phyloP scores from a whole-genome alignment of 148 eudicot genomes.

The Heliamphora exappendiculata region DNA sequence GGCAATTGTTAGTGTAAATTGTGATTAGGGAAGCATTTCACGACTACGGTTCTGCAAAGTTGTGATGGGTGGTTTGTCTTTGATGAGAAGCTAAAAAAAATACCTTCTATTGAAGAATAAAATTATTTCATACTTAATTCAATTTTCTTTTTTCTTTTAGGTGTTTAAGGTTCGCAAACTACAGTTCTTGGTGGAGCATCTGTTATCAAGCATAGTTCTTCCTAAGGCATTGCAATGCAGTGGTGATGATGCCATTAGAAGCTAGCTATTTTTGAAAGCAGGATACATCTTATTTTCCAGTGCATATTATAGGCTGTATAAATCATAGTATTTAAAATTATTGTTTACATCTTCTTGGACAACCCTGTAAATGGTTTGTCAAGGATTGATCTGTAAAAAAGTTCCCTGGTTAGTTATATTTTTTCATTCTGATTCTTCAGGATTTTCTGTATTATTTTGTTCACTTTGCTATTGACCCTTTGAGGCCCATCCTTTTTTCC shows the following conservation, averaged over 20 bases:
- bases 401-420: background rate
- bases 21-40: constrained; percentile 2
- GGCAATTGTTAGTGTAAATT: background rate
- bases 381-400: background rate
- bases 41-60: background rate
- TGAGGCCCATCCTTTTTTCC: too few species aligned
- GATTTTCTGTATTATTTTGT: background rate
- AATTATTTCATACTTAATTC: background rate
- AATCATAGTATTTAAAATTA: too few species aligned
- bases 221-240: background rate
- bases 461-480: too few species aligned
- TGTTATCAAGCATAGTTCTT: background rate
- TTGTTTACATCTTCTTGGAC: background rate
- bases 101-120: background rate
- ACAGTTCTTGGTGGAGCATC: background rate
- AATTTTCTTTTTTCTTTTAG: background rate
- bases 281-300: too few species aligned
- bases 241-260: constrained; percentile 3
- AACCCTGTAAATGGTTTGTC: background rate
- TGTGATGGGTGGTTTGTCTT: background rate
- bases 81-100: background rate
- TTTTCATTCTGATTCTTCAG: background rate
- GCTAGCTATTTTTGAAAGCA: background rate
- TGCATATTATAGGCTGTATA: too few species aligned
- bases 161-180: background rate